Evolutionary conservation across 352 stramenopile genomes (phyloP).

Genomic region (Phytophthora pini): DNA sequence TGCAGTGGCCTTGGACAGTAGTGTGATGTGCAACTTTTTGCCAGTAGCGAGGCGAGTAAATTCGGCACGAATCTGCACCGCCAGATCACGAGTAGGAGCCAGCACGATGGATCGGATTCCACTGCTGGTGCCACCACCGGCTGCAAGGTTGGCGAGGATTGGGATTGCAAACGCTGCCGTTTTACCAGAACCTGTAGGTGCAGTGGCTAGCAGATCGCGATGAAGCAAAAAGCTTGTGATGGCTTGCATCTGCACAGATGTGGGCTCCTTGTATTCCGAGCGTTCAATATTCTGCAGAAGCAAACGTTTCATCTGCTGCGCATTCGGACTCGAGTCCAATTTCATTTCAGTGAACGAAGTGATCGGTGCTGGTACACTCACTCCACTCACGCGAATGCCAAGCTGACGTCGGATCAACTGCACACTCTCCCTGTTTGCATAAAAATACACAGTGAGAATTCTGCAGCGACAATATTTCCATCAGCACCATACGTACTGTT

Average conservation of each 20-base stretch:
- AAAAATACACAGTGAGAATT: slow-evolving; percentile 13
- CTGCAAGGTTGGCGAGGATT: slow-evolving; percentile 81
- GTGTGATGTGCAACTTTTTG: slow-evolving; percentile 86
- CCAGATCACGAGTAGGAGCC: slow-evolving; percentile 97
- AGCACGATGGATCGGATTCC: slow-evolving; percentile 95
- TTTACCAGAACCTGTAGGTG: slow-evolving; percentile 98
- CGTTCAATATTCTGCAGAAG: slow-evolving; percentile 86
- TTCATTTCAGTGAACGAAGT: slow-evolving; percentile 80
- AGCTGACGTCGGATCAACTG: slow-evolving; percentile 78
- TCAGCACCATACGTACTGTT: slow-evolving; percentile 29
- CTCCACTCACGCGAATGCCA: slow-evolving; percentile 78
- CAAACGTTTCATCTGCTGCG: slow-evolving; percentile 68
- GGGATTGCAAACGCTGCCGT: slow-evolving; percentile 98
- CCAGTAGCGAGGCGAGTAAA: slow-evolving; percentile 91
- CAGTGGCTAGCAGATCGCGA: slow-evolving; percentile 95
- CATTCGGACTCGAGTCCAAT: slow-evolving; percentile 43
- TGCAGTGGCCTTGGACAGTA: slow-evolving; percentile 95
- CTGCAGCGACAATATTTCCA: not conserved
- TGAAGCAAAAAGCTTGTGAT: slow-evolving; percentile 90
- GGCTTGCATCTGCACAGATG: slow-evolving; percentile 98
- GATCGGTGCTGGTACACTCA: slow-evolving; percentile 73
- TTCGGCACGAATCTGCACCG: slow-evolving; percentile 97
- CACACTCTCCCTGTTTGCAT: slow-evolving; percentile 52
- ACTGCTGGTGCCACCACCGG: slow-evolving; percentile 26
- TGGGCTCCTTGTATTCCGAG: slow-evolving; percentile 98